Evolutionary conservation across 148 eudicot species (phyloP).

Genomic region (Nepenthes mirabilis): DNA sequence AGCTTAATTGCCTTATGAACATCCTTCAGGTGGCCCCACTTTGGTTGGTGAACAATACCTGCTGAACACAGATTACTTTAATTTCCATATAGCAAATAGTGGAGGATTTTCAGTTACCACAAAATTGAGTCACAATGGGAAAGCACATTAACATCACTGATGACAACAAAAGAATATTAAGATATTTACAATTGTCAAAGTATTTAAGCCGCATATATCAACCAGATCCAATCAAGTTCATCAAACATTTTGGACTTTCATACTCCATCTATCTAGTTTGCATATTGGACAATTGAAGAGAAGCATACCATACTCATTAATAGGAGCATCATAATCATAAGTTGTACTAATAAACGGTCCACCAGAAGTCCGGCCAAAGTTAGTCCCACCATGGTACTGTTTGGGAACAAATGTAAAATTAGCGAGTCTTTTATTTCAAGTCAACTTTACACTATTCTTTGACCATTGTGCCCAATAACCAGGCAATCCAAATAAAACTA

Average conservation of each 20-base stretch:
- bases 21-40: slow-evolving; percentile 92
- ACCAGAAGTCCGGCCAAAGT: slow-evolving; percentile 72
- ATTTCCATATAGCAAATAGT: neutral
- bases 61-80: slow-evolving; percentile 5
- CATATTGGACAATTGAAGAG: neutral
- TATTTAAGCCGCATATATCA: neutral
- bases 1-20: slow-evolving; percentile 84
- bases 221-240: neutral
- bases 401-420: slow-evolving; percentile 7
- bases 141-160: neutral
- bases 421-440: neutral
- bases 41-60: slow-evolving; percentile 72
- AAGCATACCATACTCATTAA: slow-evolving; percentile 86
- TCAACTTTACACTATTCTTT: slow-evolving; percentile 1
- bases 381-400: slow-evolving; percentile 98
- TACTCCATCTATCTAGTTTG: neutral
- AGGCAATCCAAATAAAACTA: neutral
- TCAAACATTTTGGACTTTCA: neutral
- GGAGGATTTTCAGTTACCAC: neutral
- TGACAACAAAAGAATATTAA: neutral
- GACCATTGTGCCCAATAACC: no score
- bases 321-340: slow-evolving; percentile 96
- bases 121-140: neutral
- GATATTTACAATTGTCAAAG: neutral
- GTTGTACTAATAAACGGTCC: slow-evolving; percentile 86